phyloP scores from a whole-genome alignment of 805 yeast species.

The Blastobotrys americana region DNA sequence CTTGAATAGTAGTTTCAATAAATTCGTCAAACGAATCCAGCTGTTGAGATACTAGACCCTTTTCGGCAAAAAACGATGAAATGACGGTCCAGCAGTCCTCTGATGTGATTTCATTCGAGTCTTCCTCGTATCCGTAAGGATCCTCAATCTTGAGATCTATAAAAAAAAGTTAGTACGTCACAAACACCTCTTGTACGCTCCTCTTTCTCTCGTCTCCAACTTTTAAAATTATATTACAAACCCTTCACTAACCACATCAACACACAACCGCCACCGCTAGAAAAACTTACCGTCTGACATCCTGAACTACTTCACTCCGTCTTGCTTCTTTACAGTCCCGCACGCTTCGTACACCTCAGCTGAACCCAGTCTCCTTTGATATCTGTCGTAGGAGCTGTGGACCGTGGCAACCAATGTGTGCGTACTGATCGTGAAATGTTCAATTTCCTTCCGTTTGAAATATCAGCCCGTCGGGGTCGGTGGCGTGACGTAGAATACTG shows the following conservation, averaged over 20 bases:
- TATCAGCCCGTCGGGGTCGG: too few relatives aligned
- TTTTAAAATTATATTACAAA: too few relatives aligned
- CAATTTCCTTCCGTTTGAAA: neutral
- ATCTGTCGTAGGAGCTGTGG: too few relatives aligned
- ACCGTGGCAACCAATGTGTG: neutral
- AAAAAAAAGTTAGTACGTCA: neutral
- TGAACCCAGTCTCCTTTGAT: too few relatives aligned
- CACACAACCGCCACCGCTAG: too few relatives aligned
- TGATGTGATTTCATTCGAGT: slow-evolving; percentile 66
- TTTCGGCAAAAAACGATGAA: slow-evolving; percentile 90
- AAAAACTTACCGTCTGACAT: neutral
- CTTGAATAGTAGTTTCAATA: slow-evolving; percentile 93
- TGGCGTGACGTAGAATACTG: neutral
- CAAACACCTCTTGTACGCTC: neutral
- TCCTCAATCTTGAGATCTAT: slow-evolving; percentile 31
- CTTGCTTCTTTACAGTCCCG: too few relatives aligned
- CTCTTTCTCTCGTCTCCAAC: neutral
- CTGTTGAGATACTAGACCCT: slow-evolving; percentile 96
- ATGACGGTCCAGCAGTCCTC: slow-evolving; percentile 99
- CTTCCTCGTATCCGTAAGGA: slow-evolving; percentile 66
- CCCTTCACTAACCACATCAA: too few relatives aligned
- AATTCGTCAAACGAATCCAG: slow-evolving; percentile 97
- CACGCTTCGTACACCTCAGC: too few relatives aligned
- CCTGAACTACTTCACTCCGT: too few relatives aligned
- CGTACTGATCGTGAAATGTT: neutral